Evolutionary conservation across 805 yeast genomes (phyloP), one percentile per base, ranked within the genome.

Genomic region (Lachancea nothofagi): DNA sequence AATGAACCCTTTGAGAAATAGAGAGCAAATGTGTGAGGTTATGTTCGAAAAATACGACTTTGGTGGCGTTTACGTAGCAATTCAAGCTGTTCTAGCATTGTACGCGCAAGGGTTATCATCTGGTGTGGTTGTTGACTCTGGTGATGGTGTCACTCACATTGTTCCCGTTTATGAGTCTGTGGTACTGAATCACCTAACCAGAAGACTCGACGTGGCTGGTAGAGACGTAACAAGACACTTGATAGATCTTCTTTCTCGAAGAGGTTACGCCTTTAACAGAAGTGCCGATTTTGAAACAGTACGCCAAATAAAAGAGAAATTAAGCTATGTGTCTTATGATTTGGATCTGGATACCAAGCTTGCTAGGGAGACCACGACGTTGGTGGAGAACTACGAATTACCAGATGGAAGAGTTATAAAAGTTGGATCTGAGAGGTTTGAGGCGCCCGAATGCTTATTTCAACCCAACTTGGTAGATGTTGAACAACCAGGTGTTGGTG

Each of bases 271-370:
- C 2, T 90, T 93, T 67, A 93, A 93, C 70, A 79, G 98, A 71
- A 89, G 96, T 30, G 97, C 98, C 7, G 98, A 93, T 70, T 94
- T 94, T 55, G 98, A 93, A 67, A 93, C 97, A 2, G 97, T 93
- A 33, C 86, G 98, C 59, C 96, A 88, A 67, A 90, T 93, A 59
- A 93, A 93, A 67, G 98, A 93, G 68, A 89, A 93, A 65, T 69
- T 87, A 55, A 88, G 97, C 65, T 93, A 93, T 61, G 96, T 93
- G 33, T 84, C 95, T 13, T 90, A 93, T 61, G 97, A 93, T 63
- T 73, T 93, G 57, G 93, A 83, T 54, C 75, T 90, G 51, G 98
- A 93, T 66, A 70, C 85, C 21, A 85, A 79, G 59, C 66, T 93
- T 46, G 83, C 97, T 18, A 80, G 82, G 50, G 97, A 93, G 54